Base-by-base conservation (phyloP, 805 yeast species). In the Lipomyces chichibuensis region DNA sequence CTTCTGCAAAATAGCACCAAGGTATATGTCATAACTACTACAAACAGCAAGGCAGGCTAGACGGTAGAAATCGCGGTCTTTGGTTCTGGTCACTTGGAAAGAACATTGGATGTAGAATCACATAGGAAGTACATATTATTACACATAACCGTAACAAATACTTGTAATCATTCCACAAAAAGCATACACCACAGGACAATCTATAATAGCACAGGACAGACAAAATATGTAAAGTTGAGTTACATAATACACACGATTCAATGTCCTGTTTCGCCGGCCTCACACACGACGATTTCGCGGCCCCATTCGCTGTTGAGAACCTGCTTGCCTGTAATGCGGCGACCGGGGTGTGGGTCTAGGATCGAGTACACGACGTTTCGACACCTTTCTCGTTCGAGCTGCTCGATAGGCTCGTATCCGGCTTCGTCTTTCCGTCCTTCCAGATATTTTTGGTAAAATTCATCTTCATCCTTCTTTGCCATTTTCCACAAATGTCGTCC, bases 241-340 rank as follows among this genome's bases (percentile, higher is more conserved):
- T 37, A 37, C 43, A 37, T 37, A 13, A 14, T 14, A 4, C 17
- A 43, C 49, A 17, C 25, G 49, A 43, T 17, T n/a, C 14, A 43
- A 17, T 43, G 49, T 17, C 49, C 49, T 7, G 49, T 62, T 53
- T 83, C 87, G 14, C 90, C 93, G 29, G 90, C 89, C 46, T 84
- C 87, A 77, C 97, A 92, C 33, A 91, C 87, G 66, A 80, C 83
- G 69, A 94, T 92, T 76, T 91, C 96, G 66, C 98, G 82, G 0
- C 96, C 97, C 98, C 98, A 94, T 78, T 95, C 98, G 76, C 95
- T 88, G 75, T 90, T 92, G 75, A 95, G 81, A 33, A 93, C 86
- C 78, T 94, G 98, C 73, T 86, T 86, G 14, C 96, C 96, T 32
- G 90, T 93, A 71, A 95, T 90, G 76, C 98, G 84, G 73, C 98